Conservation (phyloP, 169 alveolate species). For the Hammondia hammondi region DNA sequence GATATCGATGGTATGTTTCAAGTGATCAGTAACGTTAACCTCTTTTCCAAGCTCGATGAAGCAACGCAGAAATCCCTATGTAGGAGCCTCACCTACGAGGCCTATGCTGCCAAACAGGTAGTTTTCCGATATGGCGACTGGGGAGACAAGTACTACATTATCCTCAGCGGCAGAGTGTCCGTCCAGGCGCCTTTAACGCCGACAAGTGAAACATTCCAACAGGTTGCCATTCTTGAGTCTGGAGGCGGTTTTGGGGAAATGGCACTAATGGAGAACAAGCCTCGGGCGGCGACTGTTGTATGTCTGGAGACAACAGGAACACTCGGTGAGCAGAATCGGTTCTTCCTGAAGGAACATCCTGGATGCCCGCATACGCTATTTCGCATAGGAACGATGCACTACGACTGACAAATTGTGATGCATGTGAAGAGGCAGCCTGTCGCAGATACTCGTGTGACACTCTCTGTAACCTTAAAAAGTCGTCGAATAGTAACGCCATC, state of each 20-base stretch:
- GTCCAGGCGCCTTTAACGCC: conserved; percentile 32
- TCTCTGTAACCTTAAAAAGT: too few species aligned
- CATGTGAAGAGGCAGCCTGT: too few species aligned
- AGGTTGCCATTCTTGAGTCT: conserved; percentile 40
- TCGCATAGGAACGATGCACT: too few species aligned
- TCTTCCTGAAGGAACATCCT: background rate
- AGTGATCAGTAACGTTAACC: background rate
- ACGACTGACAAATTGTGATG: too few species aligned
- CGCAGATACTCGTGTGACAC: too few species aligned
- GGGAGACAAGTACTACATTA: conserved; percentile 48
- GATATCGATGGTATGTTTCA: background rate
- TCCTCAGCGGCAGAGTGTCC: conserved; percentile 47
- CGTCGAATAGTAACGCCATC: too few species aligned
- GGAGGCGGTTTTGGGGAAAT: conserved; percentile 55
- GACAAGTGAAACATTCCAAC: conserved; percentile 14
- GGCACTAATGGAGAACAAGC: conserved; percentile 52
- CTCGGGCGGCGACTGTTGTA: conserved; percentile 41
- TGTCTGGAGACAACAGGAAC: conserved; percentile 34
- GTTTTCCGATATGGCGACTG: conserved; percentile 34
- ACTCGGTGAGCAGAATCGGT: background rate
- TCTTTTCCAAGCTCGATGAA: conserved; percentile 46
- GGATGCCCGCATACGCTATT: background rate
- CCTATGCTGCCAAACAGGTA: background rate
- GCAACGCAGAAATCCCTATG: conserved; percentile 14
- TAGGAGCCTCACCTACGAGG: conserved; percentile 34